phyloP scores from a whole-genome alignment of 2,329 filamentous ascomycete species.

The Verruconis gallopava region DNA sequence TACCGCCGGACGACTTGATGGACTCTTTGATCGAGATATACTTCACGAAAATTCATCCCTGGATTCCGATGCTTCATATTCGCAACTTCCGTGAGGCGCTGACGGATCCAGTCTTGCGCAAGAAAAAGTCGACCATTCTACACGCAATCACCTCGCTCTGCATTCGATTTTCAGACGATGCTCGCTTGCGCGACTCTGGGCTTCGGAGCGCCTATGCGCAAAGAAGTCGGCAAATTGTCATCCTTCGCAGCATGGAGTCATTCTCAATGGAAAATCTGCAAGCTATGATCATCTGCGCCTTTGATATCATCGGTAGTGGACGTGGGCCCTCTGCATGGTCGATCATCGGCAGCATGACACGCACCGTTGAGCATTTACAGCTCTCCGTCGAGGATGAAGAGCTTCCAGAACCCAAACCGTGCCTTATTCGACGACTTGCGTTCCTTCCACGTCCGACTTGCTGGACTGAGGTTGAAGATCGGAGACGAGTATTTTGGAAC shows the following conservation, averaged over 20 bases:
- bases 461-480: conserved; percentile 24
- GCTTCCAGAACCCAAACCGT: conserved; percentile 13
- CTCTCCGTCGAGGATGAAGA: conserved; percentile 21
- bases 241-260: conserved; percentile 21
- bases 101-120: conserved; percentile 11
- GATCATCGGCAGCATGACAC: conserved; percentile 22
- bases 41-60: conserved; percentile 21
- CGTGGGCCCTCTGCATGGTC: conserved; percentile 23
- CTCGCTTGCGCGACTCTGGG: conserved; percentile 11
- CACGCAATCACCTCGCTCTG: conserved; percentile 17
- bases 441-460: conserved; percentile 21
- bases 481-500: conserved; percentile 26
- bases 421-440: conserved; percentile 23
- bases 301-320: conserved; percentile 23
- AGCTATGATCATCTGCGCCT: conserved; percentile 24
- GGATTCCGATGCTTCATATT: conserved; percentile 24
- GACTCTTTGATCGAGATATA: conserved; percentile 20
- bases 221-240: conserved; percentile 16
- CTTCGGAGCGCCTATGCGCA: conserved; percentile 13
- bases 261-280: conserved; percentile 24
- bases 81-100: conserved; percentile 19
- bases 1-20: conserved; percentile 16
- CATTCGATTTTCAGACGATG: conserved; percentile 13
- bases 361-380: conserved; percentile 24
- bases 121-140: conserved; percentile 16